Percentiles rank a stretch among this genome's conserved stretches.
Conservation (phyloP, 495 filamentous ascomycete genomes). For the Aspergillus conjunctus region DNA sequence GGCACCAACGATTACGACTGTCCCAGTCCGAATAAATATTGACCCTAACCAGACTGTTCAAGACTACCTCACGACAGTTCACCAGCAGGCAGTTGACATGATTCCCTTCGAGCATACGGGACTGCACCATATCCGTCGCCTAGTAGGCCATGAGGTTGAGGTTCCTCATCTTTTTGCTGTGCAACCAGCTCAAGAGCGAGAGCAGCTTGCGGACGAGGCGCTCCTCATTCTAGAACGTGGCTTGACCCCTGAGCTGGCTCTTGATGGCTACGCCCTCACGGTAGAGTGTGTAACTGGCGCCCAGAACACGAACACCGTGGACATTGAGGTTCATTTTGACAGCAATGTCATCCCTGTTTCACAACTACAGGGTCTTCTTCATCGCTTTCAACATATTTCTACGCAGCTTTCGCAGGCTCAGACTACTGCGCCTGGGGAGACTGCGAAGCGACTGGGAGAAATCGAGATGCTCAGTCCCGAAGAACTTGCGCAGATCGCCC, state of each 20-base stretch:
- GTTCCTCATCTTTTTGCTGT: constrained; percentile 4
- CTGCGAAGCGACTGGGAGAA: background rate
- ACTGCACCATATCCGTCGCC: constrained; percentile 57
- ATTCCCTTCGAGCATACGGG: constrained; percentile 53
- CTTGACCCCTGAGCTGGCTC: background rate
- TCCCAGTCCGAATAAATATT: constrained; percentile 52
- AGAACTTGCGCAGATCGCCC: background rate
- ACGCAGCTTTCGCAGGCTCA: background rate
- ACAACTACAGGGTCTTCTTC: background rate
- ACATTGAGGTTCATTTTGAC: background rate
- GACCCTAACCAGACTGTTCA: background rate
- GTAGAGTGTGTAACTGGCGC: constrained; percentile 1
- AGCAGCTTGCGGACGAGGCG: background rate
- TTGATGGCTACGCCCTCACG: background rate
- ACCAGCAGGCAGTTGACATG: constrained; percentile 19
- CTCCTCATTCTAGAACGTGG: background rate
- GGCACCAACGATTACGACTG: constrained; percentile 54
- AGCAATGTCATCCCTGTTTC: background rate
- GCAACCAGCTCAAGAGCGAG: background rate
- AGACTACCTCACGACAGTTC: background rate
- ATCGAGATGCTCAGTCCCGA: background rate
- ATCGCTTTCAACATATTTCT: background rate
- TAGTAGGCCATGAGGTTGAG: constrained; percentile 42
- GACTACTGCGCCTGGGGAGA: background rate
- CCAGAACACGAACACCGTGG: background rate